Conservation (phyloP, 305 asterid genomes). For the Solanum chacoense region DNA sequence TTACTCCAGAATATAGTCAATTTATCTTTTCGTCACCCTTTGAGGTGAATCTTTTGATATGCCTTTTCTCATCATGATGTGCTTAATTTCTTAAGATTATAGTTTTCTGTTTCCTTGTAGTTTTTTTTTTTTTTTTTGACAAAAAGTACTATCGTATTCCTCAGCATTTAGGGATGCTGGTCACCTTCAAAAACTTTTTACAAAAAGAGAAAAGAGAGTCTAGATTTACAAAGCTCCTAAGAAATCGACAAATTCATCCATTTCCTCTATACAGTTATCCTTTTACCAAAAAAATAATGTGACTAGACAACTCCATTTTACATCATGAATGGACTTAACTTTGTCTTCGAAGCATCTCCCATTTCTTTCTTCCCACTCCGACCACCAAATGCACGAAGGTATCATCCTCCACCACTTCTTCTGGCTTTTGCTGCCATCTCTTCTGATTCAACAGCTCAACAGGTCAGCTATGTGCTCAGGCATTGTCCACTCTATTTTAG, state of each 20-base stretch:
- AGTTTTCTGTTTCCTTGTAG: neutral
- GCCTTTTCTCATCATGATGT: neutral
- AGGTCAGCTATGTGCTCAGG: neutral
- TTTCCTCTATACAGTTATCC: neutral
- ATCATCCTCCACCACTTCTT: neutral
- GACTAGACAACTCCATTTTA: neutral
- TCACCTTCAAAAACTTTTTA: neutral
- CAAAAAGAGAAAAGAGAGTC: neutral
- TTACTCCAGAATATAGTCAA: neutral
- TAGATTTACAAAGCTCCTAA: neutral
- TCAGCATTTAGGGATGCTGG: neutral
- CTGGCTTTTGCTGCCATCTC: neutral
- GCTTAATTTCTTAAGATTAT: neutral
- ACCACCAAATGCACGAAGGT: neutral
- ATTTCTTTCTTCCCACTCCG: neutral
- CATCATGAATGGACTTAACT: neutral
- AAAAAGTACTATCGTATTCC: neutral
- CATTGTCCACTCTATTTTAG: neutral
- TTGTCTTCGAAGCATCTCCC: neutral
- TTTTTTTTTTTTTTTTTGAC: neutral
- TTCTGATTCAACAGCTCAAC: neutral
- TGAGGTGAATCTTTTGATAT: neutral
- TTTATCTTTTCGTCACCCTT: neutral
- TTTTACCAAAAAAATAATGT: neutral
- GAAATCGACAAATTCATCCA: neutral